A percentile compares a stretch with the other conserved stretches of the same genome.
phyloP scores from a whole-genome alignment of 768 basidiomycete genomes.

The Xanthoconium stramineum region DNA sequence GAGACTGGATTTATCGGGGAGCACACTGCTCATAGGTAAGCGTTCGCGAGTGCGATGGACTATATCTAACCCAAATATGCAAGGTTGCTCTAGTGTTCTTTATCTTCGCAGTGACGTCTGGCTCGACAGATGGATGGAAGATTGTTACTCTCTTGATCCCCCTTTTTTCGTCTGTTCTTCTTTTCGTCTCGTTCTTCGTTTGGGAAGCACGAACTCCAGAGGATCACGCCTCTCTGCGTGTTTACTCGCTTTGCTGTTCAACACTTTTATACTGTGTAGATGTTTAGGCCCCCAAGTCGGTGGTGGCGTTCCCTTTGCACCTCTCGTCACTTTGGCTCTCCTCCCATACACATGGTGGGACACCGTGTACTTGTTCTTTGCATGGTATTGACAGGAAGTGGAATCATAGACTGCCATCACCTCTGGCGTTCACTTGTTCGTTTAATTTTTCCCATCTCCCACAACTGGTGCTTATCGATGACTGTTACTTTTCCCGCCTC shows the following conservation, averaged over 20 bases:
- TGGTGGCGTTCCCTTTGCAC: neutral
- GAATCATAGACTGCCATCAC: neutral
- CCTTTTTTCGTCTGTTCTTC: neutral
- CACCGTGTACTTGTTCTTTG: neutral
- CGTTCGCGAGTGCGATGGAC: neutral
- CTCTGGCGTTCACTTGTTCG: neutral
- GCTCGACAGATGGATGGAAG: neutral
- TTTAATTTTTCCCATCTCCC: neutral
- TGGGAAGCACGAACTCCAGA: neutral
- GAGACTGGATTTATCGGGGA: neutral
- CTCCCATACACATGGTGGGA: neutral
- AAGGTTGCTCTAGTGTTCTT: neutral
- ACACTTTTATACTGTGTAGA: neutral
- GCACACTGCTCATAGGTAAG: neutral
- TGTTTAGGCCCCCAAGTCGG: neutral
- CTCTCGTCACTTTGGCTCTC: neutral
- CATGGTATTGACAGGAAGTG: neutral
- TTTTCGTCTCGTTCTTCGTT: neutral
- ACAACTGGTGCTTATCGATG: neutral
- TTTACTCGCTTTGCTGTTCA: neutral
- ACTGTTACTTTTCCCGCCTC: neutral
- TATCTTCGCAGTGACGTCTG: neutral
- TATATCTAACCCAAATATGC: neutral
- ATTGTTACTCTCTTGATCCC: neutral
- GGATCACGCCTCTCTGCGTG: neutral